Base-by-base conservation (phyloP, 2,329 filamentous ascomycete genomes). In the Berkeleyomyces rouxiae region DNA sequence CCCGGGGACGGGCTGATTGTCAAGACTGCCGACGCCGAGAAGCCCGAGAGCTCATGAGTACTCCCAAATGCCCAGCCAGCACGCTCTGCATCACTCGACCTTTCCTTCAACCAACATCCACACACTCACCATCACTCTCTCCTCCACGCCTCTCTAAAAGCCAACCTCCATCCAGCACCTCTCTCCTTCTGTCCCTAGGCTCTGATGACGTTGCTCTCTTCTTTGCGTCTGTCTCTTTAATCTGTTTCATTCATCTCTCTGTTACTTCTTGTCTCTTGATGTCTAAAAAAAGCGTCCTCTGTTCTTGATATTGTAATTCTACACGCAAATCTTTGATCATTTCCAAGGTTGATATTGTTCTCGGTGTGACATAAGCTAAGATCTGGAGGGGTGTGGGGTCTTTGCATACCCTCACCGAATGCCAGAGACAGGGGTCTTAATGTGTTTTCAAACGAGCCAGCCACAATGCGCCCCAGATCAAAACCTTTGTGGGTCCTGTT, bases 1-100 rank as follows among this genome's bases (percentile, higher is more conserved):
- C 77, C 82, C 33, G 77, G 79, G 2, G 84, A 87, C 47, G 79
- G 80, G 63, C 74, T 87, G 65, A 86, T 87, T 68, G 69, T 76
- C 61, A 86, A 84, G 71, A 74, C 73, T 53, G 60, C 39, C 51
- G 60, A 62, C 46, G 53, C 61, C 16, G 43, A 44, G 6, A 64
- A 64, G 60, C 49, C 60, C 33, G 60, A 46, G 49, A 33, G 49
- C 49, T 49, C 60, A 49, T 61, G 49, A 53, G 13, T 13, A 53
- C 13, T 31, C 13, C 31, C 1, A 1, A 13, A 33, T 53, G 33
- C 49, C 11, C 16, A 10, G 42, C 6, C 42, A 11, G 40, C 40
- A 7, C 6, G 40, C 3, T 11, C 7, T 7, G 10, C 40, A 11
- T 42, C 40, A 42, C 1, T 11, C 40, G 40, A 11, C 40, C 40